Base-by-base conservation (phyloP, 768 basidiomycete genomes). In the Mycena indigotica region DNA sequence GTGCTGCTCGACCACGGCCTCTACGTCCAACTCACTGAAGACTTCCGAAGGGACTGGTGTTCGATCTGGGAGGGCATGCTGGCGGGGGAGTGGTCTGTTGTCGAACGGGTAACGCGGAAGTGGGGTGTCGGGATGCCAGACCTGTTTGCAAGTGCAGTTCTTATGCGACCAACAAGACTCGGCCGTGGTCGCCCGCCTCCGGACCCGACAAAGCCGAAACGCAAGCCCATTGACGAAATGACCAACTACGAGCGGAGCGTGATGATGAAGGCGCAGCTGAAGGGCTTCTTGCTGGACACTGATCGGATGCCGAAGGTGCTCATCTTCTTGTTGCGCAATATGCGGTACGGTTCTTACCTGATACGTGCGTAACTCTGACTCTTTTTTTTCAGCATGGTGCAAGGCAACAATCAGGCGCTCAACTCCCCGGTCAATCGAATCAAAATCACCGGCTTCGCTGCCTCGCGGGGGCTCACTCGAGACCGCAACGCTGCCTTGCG, bases 1-100 rank as follows among this genome's bases (percentile, higher is more conserved):
- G 89, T 97, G 28, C 77, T 97, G 13, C 84, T 98, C 64, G 95
- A 98, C 68, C 95, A 98, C 69, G 95, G 95, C 1, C 75, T 98
- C 12, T 97, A 96, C 67, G 90, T 95, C 35, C 76, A 77, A 6
- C 80, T 94, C 3, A 71, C 83, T 16, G 81, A 87, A 17, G 69
- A 76, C 1, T 93, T 97, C 69, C 81, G 84, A 60, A 73, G 79
- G 28, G 84, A 95, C 55, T 96, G 95, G 77, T 87, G 89, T 17
- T 73, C 76, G 3, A 75, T 96, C 4, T 95, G 93, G 93, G 80
- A 84, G 50, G 80, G 80, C 17, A 78, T 89, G 65, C 72, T 86
- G 19, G 76, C 77, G 1, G 78, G 78, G 3, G 85, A 89, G 67
- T 84, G 81, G 67, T 70, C 72, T 15, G 73, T 75, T 25, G 79